Evolutionary conservation across 176 grass and related monocot genomes (phyloP).

Genomic region (Eleusine indica): DNA sequence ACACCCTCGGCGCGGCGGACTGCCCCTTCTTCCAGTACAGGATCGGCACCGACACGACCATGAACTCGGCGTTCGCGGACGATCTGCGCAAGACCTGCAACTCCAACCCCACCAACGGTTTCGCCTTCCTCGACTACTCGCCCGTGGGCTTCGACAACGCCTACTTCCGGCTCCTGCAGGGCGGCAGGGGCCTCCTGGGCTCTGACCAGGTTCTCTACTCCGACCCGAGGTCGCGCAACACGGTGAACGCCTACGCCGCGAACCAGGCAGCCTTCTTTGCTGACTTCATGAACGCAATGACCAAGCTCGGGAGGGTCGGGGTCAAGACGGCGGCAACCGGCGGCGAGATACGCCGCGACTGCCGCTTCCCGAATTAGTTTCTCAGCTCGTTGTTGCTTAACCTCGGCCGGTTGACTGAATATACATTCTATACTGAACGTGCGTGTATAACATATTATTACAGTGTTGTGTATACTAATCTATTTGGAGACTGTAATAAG

Average conservation of each 20-base stretch:
- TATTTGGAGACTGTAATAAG: conserved; percentile 7
- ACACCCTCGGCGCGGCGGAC: conserved; percentile 49
- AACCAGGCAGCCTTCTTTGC: conserved; percentile 56
- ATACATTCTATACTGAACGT: background rate
- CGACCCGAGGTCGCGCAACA: conserved; percentile 53
- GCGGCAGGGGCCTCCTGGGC: conserved; percentile 56
- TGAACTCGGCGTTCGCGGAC: conserved; percentile 27
- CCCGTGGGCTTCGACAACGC: conserved; percentile 50
- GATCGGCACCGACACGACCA: conserved; percentile 41
- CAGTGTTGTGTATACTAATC: background rate
- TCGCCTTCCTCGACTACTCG: conserved; percentile 40
- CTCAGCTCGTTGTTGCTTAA: background rate
- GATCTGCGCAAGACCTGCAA: conserved; percentile 33
- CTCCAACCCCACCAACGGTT: background rate
- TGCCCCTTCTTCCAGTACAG: conserved; percentile 50
- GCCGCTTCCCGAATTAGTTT: conserved; percentile 44
- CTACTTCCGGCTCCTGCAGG: conserved; percentile 61
- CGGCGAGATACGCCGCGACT: conserved; percentile 77
- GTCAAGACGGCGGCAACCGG: conserved; percentile 61
- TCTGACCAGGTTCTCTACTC: conserved; percentile 70
- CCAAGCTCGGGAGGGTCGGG: conserved; percentile 61
- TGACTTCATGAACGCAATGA: conserved; percentile 50
- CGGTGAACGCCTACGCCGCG: conserved; percentile 52
- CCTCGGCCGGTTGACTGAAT: background rate
- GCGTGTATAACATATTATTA: background rate